A percentile compares a stretch with the other conserved stretches of the same genome.
These are phyloP conservation scores for Cyclotella baltica DNA, from an alignment of 108 stramenopile species.

Conservation along the genomic window DNA sequence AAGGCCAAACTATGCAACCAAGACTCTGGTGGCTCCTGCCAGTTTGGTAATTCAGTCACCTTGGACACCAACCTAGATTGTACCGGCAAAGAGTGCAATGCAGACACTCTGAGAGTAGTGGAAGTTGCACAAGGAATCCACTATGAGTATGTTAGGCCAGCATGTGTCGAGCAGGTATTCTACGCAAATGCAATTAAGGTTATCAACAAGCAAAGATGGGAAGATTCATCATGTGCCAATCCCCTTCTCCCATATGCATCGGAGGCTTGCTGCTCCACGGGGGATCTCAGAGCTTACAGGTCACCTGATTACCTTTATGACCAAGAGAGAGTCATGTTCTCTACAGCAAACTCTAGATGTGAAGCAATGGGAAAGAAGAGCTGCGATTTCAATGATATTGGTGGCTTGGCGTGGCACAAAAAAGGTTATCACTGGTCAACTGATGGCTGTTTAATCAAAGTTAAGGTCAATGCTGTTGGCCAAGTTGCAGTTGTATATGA, in stretches of 20 bases:
- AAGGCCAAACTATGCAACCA: slow-evolving; percentile 52
- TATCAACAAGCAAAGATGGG: slow-evolving; percentile 41
- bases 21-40: slow-evolving; percentile 36
- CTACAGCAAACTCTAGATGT: slow-evolving; percentile 42
- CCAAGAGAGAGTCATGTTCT: slow-evolving; percentile 39
- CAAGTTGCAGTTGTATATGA: slow-evolving; percentile 69
- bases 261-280: slow-evolving; percentile 41
- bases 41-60: slow-evolving; percentile 41
- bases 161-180: slow-evolving; percentile 73
- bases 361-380: slow-evolving; percentile 31
- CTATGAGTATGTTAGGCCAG: slow-evolving; percentile 72
- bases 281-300: slow-evolving; percentile 27
- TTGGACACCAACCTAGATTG: slow-evolving; percentile 56
- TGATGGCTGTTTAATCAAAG: slow-evolving; percentile 55
- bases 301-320: slow-evolving; percentile 41
- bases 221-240: slow-evolving; percentile 45
- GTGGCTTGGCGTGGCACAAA: slow-evolving; percentile 30
- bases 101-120: slow-evolving; percentile 65
- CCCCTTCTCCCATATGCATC: slow-evolving; percentile 45
- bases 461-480: slow-evolving; percentile 64
- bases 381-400: slow-evolving; percentile 43
- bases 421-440: slow-evolving; percentile 61
- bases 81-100: slow-evolving; percentile 59
- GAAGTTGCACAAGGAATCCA: slow-evolving; percentile 54
- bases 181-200: slow-evolving; percentile 60